Percentiles rank a stretch among this genome's conserved stretches.
phyloP scores from a whole-genome alignment of 805 yeast species.

The Starmerella asiatica region DNA sequence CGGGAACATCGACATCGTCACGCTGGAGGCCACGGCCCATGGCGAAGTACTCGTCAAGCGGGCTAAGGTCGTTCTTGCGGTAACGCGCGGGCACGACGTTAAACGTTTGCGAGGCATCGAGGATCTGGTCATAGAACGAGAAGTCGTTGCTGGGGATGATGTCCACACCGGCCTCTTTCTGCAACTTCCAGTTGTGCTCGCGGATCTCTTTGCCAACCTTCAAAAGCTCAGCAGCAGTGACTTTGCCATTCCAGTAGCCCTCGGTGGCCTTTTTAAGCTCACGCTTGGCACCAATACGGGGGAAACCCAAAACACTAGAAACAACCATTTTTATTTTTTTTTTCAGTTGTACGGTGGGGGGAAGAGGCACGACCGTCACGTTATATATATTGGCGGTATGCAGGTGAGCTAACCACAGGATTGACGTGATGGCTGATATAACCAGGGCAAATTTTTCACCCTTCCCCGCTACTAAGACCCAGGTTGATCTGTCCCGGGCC shows the following conservation, averaged over 20 bases:
- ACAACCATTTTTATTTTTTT: constrained; percentile 57
- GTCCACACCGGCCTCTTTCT: constrained; percentile 93
- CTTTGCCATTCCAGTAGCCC: constrained; percentile 97
- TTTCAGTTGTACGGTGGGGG: background rate
- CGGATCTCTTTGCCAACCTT: constrained; percentile 92
- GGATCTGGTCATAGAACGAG: constrained; percentile 94
- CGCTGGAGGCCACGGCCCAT: constrained; percentile 99
- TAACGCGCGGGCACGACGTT: constrained; percentile 95
- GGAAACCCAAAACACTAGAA: constrained; percentile 97
- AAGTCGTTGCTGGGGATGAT: constrained; percentile 95
- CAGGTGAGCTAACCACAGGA: background rate
- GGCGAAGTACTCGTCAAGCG: constrained; percentile 88
- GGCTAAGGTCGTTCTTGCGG: constrained; percentile 76
- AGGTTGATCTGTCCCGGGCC: background rate
- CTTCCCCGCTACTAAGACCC: background rate
- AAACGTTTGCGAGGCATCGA: constrained; percentile 83
- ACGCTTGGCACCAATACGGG: constrained; percentile 99
- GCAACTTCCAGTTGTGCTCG: constrained; percentile 94
- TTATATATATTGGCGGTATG: constrained; percentile 6
- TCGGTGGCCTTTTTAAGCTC: constrained; percentile 98
- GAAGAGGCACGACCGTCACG: constrained; percentile 1
- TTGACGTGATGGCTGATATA: background rate
- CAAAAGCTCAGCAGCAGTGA: constrained; percentile 70
- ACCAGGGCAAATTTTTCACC: constrained; percentile 18
- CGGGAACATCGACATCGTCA: constrained; percentile 95